Evolutionary conservation across 176 grass and related monocot genomes (phyloP), one percentile per base, ranked within the genome.

Genomic region (Oryza glumipatula): DNA sequence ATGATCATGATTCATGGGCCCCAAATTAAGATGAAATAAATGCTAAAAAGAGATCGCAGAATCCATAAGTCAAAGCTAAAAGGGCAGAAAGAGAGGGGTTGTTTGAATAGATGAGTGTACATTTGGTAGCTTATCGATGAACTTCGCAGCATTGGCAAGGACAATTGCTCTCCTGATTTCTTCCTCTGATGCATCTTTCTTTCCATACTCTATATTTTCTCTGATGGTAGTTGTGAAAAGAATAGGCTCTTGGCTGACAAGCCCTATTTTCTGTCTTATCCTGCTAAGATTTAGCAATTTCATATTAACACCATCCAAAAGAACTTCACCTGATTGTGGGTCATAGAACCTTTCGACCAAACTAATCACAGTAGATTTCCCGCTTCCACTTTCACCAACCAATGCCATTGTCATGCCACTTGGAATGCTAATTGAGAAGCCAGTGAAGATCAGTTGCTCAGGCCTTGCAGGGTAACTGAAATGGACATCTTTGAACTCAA

Each of bases 321-420:
- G 70, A 46, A 95, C 88, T 78, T 91, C 83, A 82, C 94, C 94
- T 70, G 72, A 84, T 30, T 90, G 82, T 63, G 90, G 93, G 90
- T 95, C 93, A 73, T 95, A 95, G 68, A 95, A 95, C 52, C 94
- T 88, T 74, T 95, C 88, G 17, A 95, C 76, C 73, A 95, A 74
- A 79, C 94, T 91, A 76, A 95, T 83, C 16, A 95, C 86, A 17
- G 94, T 95, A 19, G 90, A 95, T 74, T 95, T 95, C 2, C 94
- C 94, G 5, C 94, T 95, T 38, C 94, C 94, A 19, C 94, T 95
- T 68, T 92, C 86, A 60, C 94, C 94, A 85, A 92, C 94, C 32
- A 95, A 76, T 48, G 94, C 94, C 90, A 91, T 90, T n/a, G 88
- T 91, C 13, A 72, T 93, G 71, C 94, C 90, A 77, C 73, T 85